Evolutionary conservation across 2,329 filamentous ascomycete genomes (phyloP), one percentile per base, ranked within the genome.

Genomic region (Zymoseptoria pseudotritici): DNA sequence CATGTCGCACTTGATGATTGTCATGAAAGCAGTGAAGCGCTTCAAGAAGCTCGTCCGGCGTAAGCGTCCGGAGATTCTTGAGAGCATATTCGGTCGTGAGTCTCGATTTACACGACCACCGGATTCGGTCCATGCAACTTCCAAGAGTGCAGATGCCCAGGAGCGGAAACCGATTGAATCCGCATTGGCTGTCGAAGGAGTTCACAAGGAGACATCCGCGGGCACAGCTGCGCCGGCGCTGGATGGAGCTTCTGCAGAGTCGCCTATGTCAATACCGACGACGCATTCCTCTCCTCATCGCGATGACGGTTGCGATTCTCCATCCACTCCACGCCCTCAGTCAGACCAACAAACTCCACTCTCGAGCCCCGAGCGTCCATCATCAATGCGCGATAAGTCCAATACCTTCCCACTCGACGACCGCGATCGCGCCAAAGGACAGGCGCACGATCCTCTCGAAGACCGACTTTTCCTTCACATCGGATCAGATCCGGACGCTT

Each of bases 11-110:
- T 80, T 97, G 2, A 80, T 97, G 59, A 90, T 86, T 56, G 90
- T 97, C 65, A 89, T 97, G 80, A 94, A 90, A 83, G 94, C 92
- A 3, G 93, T 95, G 50, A 86, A 88, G 64, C 89, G 88, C 60
- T 97, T 97, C 79, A 97, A 95, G 73, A 78, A 83, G 55, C 80
- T 95, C 8, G 77, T 94, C 29, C 79, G 83, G 63, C 77, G 80
- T 59, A 81, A 80, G 61, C 79, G 82, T 67, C 77, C 82, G 58
- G 76, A 76, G 46, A 76, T 79, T 26, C 78, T 86, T 67, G 81
- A 84, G 61, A 82, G 81, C 51, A 83, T 86, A 31, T 77, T 88
- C 19, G 85, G 84, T 3, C 78, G 80, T 58, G 80, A 82, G 31
- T 78, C 82, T 13, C 79, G 81, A 55, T 81, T 85, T 54, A 83